A percentile compares a stretch with the other conserved stretches of the same genome.
Evolutionary conservation across 2,329 filamentous ascomycete species (phyloP).

Genomic region (Trichoderma afroharzianum): DNA sequence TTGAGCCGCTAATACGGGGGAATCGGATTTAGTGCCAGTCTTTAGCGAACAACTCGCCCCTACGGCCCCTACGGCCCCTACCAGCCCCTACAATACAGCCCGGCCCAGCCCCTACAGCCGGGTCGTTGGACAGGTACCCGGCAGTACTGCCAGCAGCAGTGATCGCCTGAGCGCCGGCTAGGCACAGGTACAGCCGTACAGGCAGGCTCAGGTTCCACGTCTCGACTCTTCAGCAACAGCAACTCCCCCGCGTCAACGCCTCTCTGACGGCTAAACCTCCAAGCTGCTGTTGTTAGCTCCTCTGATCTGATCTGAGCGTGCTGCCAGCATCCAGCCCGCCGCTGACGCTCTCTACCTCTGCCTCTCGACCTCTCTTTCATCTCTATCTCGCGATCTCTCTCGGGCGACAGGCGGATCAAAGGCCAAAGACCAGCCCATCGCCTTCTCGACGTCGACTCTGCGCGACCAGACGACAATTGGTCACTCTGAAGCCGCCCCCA

Average conservation of each 20-base stretch:
- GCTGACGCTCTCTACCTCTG: constrained; percentile 1
- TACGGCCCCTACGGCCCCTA: neutral
- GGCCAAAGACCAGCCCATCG: neutral
- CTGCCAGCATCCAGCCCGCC: neutral
- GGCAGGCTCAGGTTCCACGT: neutral
- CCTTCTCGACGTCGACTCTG: constrained; percentile 2
- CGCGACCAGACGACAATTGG: constrained; percentile 18
- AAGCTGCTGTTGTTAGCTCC: constrained; percentile 7
- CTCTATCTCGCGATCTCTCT: neutral
- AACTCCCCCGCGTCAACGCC: constrained; percentile 15
- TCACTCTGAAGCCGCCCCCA: neutral
- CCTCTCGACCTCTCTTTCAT: neutral
- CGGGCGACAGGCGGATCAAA: neutral
- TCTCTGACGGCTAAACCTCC: constrained; percentile 12
- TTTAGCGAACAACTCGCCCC: neutral
- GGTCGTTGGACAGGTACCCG: constrained; percentile 10
- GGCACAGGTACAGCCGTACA: neutral
- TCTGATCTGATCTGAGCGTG: neutral
- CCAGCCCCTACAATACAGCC: neutral
- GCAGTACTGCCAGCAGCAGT: neutral
- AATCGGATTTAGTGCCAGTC: neutral
- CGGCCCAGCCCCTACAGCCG: neutral
- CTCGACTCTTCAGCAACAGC: neutral
- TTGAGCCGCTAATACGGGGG: neutral
- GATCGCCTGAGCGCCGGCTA: neutral